Base-by-base conservation (phyloP, 2,329 filamentous ascomycete genomes). In the Cercospora brassicicola region DNA sequence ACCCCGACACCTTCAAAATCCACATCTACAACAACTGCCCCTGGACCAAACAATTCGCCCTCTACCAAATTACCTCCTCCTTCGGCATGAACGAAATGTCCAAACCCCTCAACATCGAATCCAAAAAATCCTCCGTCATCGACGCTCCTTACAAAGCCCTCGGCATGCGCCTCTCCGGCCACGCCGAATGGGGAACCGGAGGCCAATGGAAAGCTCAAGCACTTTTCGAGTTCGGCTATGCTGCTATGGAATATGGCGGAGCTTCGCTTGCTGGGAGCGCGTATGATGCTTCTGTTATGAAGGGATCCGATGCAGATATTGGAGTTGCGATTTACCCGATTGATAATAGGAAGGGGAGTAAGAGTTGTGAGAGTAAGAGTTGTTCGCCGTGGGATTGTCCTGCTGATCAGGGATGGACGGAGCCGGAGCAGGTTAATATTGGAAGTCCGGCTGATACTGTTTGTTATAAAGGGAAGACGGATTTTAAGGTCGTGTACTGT, bases 151-250 rank as follows among this genome's bases (percentile, higher is more conserved):
- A 65, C 73, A 65, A 65, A n/a, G 74, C 60, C 13, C 56, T 68
- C 56, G 75, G 75, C 42, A 73, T 76, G 73, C 74, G 75, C 28
- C 69, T 77, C 31, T 74, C 72, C 42, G 74, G 68, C 28, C 70
- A 73, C 65, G 75, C 74, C 8, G 73, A 77, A 55, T 70, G 70
- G 71, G 73, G 73, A 23, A 69, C 67, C 11, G 74, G 30, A 2
- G 68, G 63, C 2, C 75, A 77, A 59, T 77, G 75, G 75, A 60
- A 68, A 5, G 18, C 67, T 3, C 74, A 76, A 57, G 69, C 74
- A 4, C 70, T 77, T 2, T 76, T 75, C 68, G 75, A 77, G 48
- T 77, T 75, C 63, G 75, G 75, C n/a, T 76, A 75, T 60, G 68
- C 66, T 51, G 55, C 62, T 11, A 73, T 69, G 51, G 65, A 30